These are phyloP conservation scores for Bipolaris bicolor DNA, from an alignment of 2,329 filamentous ascomycete species.

Conservation along the genomic window DNA sequence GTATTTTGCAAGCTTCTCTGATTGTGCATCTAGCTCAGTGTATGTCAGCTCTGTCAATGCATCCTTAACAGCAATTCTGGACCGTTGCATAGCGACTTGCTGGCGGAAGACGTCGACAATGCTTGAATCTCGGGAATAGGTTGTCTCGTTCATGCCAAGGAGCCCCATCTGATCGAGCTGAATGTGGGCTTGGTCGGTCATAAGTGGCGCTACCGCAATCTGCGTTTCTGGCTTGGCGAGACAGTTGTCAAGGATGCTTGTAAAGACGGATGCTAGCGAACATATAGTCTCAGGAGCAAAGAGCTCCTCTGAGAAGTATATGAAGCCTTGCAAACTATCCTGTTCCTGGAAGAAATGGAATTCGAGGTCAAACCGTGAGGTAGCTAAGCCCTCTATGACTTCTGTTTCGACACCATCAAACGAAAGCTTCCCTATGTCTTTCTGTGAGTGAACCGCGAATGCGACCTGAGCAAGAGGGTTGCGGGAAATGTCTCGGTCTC, in stretches of 20 bases:
- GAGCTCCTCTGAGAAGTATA: constrained; percentile 7
- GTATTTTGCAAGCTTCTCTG: constrained; percentile 13
- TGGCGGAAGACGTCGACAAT: constrained; percentile 13
- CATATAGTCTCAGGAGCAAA: constrained; percentile 5
- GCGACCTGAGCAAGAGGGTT: not conserved
- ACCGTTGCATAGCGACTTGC: constrained; percentile 4
- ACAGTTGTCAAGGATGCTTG: constrained; percentile 6
- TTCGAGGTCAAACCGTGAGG: not conserved
- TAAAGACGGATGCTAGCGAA: constrained; percentile 8
- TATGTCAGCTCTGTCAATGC: constrained; percentile 15
- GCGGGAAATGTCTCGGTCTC: constrained; percentile 2
- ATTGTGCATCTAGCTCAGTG: constrained; percentile 9
- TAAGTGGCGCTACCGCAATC: not conserved
- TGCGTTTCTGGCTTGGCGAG: constrained; percentile 7
- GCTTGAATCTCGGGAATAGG: constrained; percentile 5
- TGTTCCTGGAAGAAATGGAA: constrained; percentile 6
- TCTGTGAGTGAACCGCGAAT: constrained; percentile 3
- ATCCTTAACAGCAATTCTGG: constrained; percentile 14
- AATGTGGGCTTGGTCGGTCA: not conserved
- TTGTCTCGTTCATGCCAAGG: not conserved
- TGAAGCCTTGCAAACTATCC: not conserved
- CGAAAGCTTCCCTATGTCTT: not conserved
- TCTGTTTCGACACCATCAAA: not conserved
- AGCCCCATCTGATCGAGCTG: constrained; percentile 1
- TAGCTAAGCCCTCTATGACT: not conserved